These are phyloP conservation scores for Didymella glomerata DNA, from an alignment of 2,329 filamentous ascomycete genomes.

Conservation along the genomic window DNA sequence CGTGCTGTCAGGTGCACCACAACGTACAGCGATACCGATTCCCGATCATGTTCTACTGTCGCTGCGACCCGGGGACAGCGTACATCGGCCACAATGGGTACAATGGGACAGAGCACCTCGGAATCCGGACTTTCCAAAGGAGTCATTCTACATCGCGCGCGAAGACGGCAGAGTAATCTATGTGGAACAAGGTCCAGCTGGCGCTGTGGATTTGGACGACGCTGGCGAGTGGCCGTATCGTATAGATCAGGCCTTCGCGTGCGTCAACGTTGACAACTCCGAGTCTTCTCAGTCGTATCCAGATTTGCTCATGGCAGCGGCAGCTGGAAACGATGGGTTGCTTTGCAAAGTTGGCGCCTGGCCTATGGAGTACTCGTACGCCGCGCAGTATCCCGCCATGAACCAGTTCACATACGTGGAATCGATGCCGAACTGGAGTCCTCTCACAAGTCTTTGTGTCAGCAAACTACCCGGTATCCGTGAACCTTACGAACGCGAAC, in stretches of 20 bases:
- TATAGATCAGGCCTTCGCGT: conserved; percentile 83
- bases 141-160: conserved; percentile 84
- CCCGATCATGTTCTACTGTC: conserved; percentile 51
- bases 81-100: conserved; percentile 71
- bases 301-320: conserved; percentile 82
- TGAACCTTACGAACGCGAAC: conserved; percentile 31
- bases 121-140: conserved; percentile 64
- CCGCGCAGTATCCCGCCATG: conserved; percentile 62
- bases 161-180: conserved; percentile 86
- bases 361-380: conserved; percentile 55
- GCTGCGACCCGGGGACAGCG: conserved; percentile 53
- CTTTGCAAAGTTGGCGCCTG: conserved; percentile 71
- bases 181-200: conserved; percentile 66
- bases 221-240: conserved; percentile 71
- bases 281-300: conserved; percentile 65
- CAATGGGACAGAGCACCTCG: conserved; percentile 84
- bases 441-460: conserved; percentile 59
- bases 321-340: conserved; percentile 78
- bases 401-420: conserved; percentile 60
- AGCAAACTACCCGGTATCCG: conserved; percentile 37
- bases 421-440: conserved; percentile 69
- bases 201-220: conserved; percentile 52
- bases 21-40: conserved; percentile 28
- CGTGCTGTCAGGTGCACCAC: conserved; percentile 52
- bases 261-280: conserved; percentile 60